Evolutionary conservation across 176 grass and related monocot genomes (phyloP).

Genomic region (Avena sativa): DNA sequence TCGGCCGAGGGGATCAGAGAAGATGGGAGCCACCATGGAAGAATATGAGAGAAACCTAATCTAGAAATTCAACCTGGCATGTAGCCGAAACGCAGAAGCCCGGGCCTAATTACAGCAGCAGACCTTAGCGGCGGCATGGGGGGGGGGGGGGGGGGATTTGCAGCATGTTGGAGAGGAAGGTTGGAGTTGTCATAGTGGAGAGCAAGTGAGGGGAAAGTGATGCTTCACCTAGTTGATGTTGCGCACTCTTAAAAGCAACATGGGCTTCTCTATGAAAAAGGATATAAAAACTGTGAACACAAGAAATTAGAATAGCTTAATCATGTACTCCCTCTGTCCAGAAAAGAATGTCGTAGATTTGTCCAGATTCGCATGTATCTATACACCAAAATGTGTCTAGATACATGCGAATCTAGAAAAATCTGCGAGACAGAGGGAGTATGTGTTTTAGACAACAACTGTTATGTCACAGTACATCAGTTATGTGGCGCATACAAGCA

Average conservation of each 20-base stretch:
- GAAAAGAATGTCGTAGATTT: no score
- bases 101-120: neutral
- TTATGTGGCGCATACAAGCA: neutral
- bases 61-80: neutral
- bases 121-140: neutral
- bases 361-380: no score
- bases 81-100: neutral
- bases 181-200: neutral
- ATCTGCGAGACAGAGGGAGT: neutral
- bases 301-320: conserved; percentile 1
- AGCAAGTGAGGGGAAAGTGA: neutral
- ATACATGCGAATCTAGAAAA: no score
- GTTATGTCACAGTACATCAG: neutral
- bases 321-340: neutral
- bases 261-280: neutral
- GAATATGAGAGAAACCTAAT: neutral
- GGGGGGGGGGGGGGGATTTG: neutral
- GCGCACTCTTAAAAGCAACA: neutral
- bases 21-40: neutral
- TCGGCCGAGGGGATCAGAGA: neutral
- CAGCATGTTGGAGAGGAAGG: neutral
- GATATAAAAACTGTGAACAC: conserved; percentile 18
- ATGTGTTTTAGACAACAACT: neutral
- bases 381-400: no score
- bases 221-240: conserved; percentile 6